A percentile compares a stretch with the other conserved stretches of the same genome.
Evolutionary conservation across 2,329 filamentous ascomycete species (phyloP).

Genomic region (Biscogniauxia mediterranea): DNA sequence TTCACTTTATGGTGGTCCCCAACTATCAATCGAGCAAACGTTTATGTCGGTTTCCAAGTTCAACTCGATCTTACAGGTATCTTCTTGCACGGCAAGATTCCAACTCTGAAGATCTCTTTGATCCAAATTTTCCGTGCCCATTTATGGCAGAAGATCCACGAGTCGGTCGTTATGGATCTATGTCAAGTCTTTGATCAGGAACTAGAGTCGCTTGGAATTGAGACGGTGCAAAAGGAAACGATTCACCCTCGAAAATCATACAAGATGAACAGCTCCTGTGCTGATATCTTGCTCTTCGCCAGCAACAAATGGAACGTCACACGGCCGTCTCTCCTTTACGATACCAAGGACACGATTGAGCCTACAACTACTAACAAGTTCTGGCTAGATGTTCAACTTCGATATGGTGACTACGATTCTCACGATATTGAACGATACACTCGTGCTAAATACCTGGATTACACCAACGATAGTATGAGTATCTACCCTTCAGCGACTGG

Average conservation of each 20-base stretch:
- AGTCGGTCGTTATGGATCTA: constrained; percentile 98
- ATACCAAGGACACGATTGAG: constrained; percentile 94
- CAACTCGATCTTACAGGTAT: constrained; percentile 97
- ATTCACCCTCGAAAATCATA: constrained; percentile 99
- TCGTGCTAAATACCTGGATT: constrained; percentile 96
- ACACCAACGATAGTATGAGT: constrained; percentile 97
- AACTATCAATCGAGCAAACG: constrained; percentile 92
- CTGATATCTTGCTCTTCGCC: constrained; percentile 93
- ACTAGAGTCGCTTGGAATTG: constrained; percentile 89
- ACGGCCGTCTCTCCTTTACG: constrained; percentile 85
- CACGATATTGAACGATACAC: constrained; percentile 99
- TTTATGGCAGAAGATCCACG: constrained; percentile 99
- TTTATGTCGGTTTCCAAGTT: constrained; percentile 99
- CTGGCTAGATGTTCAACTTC: constrained; percentile 95
- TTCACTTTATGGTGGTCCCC: constrained; percentile 98
- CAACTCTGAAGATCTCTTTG: constrained; percentile 93
- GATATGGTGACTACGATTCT: constrained; percentile 97
- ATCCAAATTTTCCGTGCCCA: constrained; percentile 99
- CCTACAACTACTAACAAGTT: constrained; percentile 97
- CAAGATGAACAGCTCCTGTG: constrained; percentile 99
- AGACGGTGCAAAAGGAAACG: constrained; percentile 97
- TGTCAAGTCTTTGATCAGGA: constrained; percentile 99
- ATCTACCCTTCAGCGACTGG: constrained; percentile 97
- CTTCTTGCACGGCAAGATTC: constrained; percentile 98
- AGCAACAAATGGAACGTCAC: constrained; percentile 99